These are phyloP conservation scores for Batkoa obscura DNA, from an alignment of 371 early-diverging fungal genomes.

Conservation along the genomic window DNA sequence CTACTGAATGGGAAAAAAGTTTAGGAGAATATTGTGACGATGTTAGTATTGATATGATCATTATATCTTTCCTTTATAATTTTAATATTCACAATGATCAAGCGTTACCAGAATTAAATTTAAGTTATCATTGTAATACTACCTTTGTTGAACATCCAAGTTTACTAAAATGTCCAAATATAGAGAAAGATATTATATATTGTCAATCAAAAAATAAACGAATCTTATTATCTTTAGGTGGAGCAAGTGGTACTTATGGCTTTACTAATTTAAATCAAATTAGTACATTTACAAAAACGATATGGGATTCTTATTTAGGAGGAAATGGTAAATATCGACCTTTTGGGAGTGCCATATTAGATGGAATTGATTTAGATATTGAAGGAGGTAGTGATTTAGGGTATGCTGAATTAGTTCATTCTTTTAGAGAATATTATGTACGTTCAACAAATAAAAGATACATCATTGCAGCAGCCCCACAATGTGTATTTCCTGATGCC, in stretches of 20 bases:
- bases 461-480: slow-evolving; percentile 26
- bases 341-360: slow-evolving; percentile 32
- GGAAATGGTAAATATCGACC: slow-evolving; percentile 30
- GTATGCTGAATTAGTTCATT: slow-evolving; percentile 24
- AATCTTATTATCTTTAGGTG: slow-evolving; percentile 42
- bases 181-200: slow-evolving; percentile 33
- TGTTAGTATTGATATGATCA: slow-evolving; percentile 26
- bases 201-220: slow-evolving; percentile 42
- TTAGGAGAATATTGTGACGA: slow-evolving; percentile 37
- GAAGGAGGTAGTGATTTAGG: slow-evolving; percentile 31
- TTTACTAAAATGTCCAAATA: slow-evolving; percentile 30
- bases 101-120: slow-evolving; percentile 19
- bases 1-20: slow-evolving; percentile 13
- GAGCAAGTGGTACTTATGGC: slow-evolving; percentile 38
- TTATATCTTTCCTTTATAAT: slow-evolving; percentile 38
- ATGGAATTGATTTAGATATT: slow-evolving; percentile 54
- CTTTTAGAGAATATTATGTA: slow-evolving; percentile 17
- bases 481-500: slow-evolving; percentile 31
- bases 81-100: slow-evolving; percentile 16
- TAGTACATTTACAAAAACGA: slow-evolving; percentile 27
- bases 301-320: slow-evolving; percentile 39
- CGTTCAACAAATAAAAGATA: slow-evolving; percentile 6
- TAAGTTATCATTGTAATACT: slow-evolving; percentile 34
- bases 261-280: slow-evolving; percentile 25
- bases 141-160: slow-evolving; percentile 20